Percentiles rank a stretch among this genome's conserved stretches.
Conservation (phyloP, 129 eudicot species). For the Scalesia atractyloides region DNA sequence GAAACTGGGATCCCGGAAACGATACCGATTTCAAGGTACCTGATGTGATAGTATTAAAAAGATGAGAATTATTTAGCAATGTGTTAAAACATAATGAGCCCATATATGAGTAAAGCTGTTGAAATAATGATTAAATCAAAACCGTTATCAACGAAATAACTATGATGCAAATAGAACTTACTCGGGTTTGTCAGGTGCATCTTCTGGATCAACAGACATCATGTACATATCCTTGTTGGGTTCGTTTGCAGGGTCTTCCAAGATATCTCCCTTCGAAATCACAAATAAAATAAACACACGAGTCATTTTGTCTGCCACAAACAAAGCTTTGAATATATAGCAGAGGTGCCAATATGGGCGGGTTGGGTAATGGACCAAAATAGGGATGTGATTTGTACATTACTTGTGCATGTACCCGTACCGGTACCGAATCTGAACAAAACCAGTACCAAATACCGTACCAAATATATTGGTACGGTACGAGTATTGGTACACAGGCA, state of each 20-base stretch:
- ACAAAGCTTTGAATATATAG: neutral
- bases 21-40: conserved; percentile 87
- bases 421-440: too few species aligned
- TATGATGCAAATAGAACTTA: conserved; percentile 30
- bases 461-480: too few species aligned
- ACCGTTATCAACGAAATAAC: neutral
- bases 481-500: too few species aligned
- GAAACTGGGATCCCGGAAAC: conserved; percentile 85
- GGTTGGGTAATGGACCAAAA: neutral
- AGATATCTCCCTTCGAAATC: conserved; percentile 72
- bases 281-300: neutral
- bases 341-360: neutral
- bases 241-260: conserved; percentile 97
- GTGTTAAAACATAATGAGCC: neutral
- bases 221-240: conserved; percentile 96
- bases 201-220: conserved; percentile 92
- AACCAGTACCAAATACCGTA: too few species aligned
- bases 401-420: too few species aligned
- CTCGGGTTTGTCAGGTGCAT: conserved; percentile 92
- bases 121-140: neutral
- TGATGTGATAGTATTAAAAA: conserved; percentile 31
- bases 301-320: neutral
- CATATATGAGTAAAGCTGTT: neutral
- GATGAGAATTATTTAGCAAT: neutral
- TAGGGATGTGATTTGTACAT: neutral